These are phyloP conservation scores for Dalbergia cochinchinensis DNA, from an alignment of 306 rosid species.

Conservation along the genomic window DNA sequence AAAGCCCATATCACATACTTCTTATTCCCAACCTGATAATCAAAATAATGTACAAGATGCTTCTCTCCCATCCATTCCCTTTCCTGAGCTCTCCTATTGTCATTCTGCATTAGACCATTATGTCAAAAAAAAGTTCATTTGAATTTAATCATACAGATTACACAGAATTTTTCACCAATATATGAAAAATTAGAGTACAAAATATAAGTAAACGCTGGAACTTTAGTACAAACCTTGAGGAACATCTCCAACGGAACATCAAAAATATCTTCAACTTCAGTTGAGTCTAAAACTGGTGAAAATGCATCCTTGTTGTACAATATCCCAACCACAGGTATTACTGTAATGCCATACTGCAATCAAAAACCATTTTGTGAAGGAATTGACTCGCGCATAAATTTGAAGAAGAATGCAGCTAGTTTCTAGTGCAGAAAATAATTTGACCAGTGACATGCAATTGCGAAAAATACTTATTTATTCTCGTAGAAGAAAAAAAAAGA, in stretches of 20 bases:
- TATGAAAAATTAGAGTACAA: not conserved
- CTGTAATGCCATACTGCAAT: conserved; percentile 64
- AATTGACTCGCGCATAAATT: conserved; percentile 6
- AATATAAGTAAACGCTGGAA: conserved; percentile 31
- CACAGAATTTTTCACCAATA: not conserved
- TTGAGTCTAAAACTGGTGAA: conserved; percentile 64
- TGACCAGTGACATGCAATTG: not conserved
- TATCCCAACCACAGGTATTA: conserved; percentile 85
- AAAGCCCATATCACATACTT: conserved; percentile 85
- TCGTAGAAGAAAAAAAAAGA: too few species aligned
- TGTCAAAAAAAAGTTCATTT: conserved; percentile 31
- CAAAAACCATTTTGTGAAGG: conserved; percentile 30
- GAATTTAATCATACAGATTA: not conserved
- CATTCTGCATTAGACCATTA: conserved; percentile 64
- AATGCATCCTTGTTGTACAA: conserved; percentile 70
- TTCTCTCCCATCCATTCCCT: conserved; percentile 76
- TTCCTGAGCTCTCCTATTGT: conserved; percentile 80
- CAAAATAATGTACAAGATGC: conserved; percentile 71
- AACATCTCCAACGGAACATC: conserved; percentile 91
- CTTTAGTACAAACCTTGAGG: conserved; percentile 69
- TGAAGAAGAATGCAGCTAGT: not conserved
- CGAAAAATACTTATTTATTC: not conserved
- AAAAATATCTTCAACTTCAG: conserved; percentile 85
- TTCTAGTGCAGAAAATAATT: not conserved
- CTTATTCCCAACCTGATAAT: conserved; percentile 59